These are phyloP conservation scores for Fonsecaea multimorphosa DNA, from an alignment of 2,329 filamentous ascomycete genomes.

Conservation along the genomic window DNA sequence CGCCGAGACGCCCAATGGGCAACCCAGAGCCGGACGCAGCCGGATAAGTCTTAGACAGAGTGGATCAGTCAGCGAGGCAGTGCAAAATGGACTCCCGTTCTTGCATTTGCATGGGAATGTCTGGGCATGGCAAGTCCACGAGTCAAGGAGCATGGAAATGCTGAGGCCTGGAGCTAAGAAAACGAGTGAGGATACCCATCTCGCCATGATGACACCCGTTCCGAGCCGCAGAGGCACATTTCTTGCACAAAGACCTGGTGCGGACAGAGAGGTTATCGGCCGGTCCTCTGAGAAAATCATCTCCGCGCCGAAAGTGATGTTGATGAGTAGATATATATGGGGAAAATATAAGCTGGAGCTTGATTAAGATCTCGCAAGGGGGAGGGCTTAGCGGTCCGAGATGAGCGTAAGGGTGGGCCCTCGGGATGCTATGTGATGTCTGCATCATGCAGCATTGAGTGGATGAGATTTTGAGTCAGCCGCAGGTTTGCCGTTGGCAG, in stretches of 20 bases:
- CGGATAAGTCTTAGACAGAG: conserved; percentile 13
- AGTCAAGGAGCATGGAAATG: not conserved
- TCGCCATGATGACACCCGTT: conserved; percentile 2
- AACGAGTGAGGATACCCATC: not conserved
- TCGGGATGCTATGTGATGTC: not conserved
- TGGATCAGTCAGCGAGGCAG: conserved; percentile 22
- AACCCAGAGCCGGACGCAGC: conserved; percentile 1
- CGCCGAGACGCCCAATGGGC: not conserved
- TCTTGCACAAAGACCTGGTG: conserved; percentile 4
- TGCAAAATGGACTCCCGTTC: conserved; percentile 1
- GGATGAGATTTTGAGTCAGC: not conserved
- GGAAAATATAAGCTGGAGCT: not conserved
- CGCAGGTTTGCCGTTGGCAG: not conserved
- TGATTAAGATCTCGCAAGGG: not conserved
- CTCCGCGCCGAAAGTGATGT: conserved; percentile 6
- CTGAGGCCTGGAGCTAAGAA: conserved; percentile 1
- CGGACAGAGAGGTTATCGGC: not conserved
- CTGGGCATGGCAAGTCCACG: not conserved
- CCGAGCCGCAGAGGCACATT: not conserved
- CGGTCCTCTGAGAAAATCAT: not conserved
- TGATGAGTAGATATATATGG: not conserved
- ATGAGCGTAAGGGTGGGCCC: not conserved
- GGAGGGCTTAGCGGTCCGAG: not conserved
- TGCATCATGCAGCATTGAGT: not conserved
- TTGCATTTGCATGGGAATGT: not conserved